phyloP scores from a whole-genome alignment of 116 monocot genomes.

The Trichopus zeylanicus region DNA sequence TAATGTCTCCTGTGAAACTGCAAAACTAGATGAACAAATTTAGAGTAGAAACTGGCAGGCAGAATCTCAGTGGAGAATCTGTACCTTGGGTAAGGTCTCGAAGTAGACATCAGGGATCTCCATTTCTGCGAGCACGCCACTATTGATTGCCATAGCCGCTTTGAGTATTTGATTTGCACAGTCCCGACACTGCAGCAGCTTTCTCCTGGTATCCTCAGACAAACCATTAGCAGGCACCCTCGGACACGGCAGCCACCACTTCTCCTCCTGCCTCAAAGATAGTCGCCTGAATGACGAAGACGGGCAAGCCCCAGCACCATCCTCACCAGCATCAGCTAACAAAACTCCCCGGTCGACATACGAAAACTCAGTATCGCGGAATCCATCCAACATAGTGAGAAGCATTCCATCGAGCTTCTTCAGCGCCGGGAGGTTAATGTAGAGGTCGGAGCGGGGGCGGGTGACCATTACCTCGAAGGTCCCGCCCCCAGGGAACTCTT shows the following conservation, averaged over 20 bases:
- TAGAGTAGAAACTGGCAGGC: background rate
- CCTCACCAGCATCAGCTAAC: conserved; percentile 51
- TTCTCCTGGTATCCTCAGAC: conserved; percentile 54
- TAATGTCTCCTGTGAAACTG: no score
- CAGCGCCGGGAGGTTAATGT: conserved; percentile 93
- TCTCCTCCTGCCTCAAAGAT: conserved; percentile 85
- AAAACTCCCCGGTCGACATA: conserved; percentile 79
- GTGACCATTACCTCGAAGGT: conserved; percentile 93
- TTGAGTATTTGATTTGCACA: conserved; percentile 91
- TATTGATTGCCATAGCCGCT: conserved; percentile 95
- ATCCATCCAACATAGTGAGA: conserved; percentile 76
- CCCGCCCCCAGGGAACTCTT: conserved; percentile 93
- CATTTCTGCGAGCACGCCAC: conserved; percentile 84
- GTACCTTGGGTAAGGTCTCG: conserved; percentile 88
- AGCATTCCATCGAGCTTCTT: conserved; percentile 94
- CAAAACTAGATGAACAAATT: background rate
- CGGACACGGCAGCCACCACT: conserved; percentile 98
- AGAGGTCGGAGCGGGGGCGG: conserved; percentile 66
- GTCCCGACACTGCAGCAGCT: conserved; percentile 80
- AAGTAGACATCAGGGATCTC: conserved; percentile 72
- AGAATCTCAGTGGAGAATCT: background rate
- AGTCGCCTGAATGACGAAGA: conserved; percentile 53
- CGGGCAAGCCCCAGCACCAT: conserved; percentile 27
- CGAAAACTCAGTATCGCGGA: conserved; percentile 79
- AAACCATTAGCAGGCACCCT: conserved; percentile 70